phyloP scores from a whole-genome alignment of 768 basidiomycete species.

The Russula compacta region DNA sequence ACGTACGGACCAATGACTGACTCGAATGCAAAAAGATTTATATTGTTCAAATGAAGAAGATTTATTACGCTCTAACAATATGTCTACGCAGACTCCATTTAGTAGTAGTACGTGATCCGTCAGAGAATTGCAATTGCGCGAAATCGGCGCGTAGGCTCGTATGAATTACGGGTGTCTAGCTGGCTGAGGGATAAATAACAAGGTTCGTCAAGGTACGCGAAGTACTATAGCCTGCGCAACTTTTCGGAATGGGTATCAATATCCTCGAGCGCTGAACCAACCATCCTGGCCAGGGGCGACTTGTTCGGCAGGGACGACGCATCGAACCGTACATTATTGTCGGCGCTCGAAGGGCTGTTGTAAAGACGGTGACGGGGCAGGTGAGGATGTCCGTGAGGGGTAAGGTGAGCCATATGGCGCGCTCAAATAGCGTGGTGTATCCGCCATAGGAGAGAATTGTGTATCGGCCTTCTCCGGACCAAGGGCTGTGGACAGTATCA shows the following conservation, averaged over 20 bases:
- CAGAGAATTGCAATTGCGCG: not conserved
- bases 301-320: not conserved
- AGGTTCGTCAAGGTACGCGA: constrained; percentile 7
- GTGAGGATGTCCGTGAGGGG: constrained; percentile 41
- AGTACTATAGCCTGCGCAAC: not conserved
- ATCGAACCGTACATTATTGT: not conserved
- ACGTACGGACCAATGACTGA: not conserved
- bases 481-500: constrained; percentile 37
- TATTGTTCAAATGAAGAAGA: constrained; percentile 32
- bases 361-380: constrained; percentile 24
- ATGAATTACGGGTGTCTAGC: not conserved
- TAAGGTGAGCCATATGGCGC: constrained; percentile 44
- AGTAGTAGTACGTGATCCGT: not conserved
- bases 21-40: not conserved
- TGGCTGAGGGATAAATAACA: constrained; percentile 3
- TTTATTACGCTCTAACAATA: constrained; percentile 17
- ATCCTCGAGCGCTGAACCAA: not conserved
- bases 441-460: constrained; percentile 33
- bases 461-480: constrained; percentile 23
- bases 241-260: constrained; percentile 18
- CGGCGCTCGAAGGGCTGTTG: constrained; percentile 14
- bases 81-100: constrained; percentile 14
- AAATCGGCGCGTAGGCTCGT: not conserved
- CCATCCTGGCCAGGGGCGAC: not conserved
- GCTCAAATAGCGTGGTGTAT: constrained; percentile 38